Conservation (phyloP, 805 yeast species). For the Pichia rugopelliculosa region DNA sequence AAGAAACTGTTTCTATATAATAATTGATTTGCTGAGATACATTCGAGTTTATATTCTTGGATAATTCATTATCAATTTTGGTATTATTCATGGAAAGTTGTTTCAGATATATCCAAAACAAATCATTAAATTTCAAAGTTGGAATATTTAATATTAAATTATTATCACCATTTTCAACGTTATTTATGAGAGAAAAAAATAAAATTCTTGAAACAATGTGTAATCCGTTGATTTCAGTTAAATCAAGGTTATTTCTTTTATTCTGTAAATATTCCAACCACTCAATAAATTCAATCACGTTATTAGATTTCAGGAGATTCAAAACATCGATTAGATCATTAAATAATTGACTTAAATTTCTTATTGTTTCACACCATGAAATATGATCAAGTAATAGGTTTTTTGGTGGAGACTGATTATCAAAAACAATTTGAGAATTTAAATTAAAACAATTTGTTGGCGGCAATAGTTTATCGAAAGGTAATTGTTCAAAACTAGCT, state of each 20-base stretch:
- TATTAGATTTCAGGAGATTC: slow-evolving; percentile 24
- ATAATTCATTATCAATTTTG: slow-evolving; percentile 8
- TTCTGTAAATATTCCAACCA: slow-evolving; percentile 22
- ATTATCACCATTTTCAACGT: slow-evolving; percentile 2
- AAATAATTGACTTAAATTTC: slow-evolving; percentile 24
- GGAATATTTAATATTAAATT: slow-evolving; percentile 46
- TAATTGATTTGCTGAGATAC: slow-evolving; percentile 34
- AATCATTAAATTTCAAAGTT: slow-evolving; percentile 28
- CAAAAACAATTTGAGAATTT: slow-evolving; percentile 40
- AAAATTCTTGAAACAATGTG: slow-evolving; percentile 55
- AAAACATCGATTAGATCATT: slow-evolving; percentile 33
- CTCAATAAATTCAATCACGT: slow-evolving; percentile 22
- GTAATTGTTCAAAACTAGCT: neutral
- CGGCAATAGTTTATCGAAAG: slow-evolving; percentile 1
- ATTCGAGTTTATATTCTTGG: slow-evolving; percentile 35
- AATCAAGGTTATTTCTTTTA: slow-evolving; percentile 20
- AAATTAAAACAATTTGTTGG: slow-evolving; percentile 35
- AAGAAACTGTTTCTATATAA: slow-evolving; percentile 6
- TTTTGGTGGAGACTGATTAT: slow-evolving; percentile 42
- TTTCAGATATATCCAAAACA: slow-evolving; percentile 26
- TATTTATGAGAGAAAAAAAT: slow-evolving; percentile 50
- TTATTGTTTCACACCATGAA: slow-evolving; percentile 13
- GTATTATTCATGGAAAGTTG: slow-evolving; percentile 21
- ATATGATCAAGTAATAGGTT: slow-evolving; percentile 24
- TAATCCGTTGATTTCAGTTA: slow-evolving; percentile 27